Evolutionary conservation across 2,329 filamentous ascomycete species (phyloP), one percentile per base, ranked within the genome.

Genomic region (Capronia coronata): DNA sequence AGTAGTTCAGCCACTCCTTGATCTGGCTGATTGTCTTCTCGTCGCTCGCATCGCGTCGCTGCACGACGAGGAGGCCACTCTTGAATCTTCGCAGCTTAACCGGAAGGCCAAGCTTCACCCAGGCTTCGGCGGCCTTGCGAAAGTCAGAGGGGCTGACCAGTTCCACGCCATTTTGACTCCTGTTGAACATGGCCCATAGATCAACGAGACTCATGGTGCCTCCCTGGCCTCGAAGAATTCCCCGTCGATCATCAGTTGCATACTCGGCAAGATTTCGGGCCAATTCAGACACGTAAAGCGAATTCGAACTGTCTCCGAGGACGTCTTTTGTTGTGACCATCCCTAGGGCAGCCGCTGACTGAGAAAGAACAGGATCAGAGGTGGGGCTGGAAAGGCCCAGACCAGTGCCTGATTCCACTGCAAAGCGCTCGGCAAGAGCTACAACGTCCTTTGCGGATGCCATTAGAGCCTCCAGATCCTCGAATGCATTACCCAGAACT

Each of bases 391-490:
- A 10, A n/a, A 75, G 77, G 18, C 77, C 79, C 16, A 73, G 70
- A 54, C 78, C 79, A 16, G 72, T 72, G 2, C 74, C 73, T 0
- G 75, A 73, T 62, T 90, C 85, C 10, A 80, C 75, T 1, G 88
- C 83, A 60, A 97, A 91, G 13, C 82, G 82, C 67, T 97, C 91
- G 1, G 93, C 93, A 35, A 98, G 81, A 3, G 89, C 88, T 43
- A 97, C 84, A 42, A 98, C 88, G 64, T 98, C 88, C 65, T 97
- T 96, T 3, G 93, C 93, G 2, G 91, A 96, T 2, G 90, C 88
- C 91, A 97, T 98, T 30, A 98, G 75, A 2, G 93, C 90, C 65
- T 97, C 91, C 0, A 98, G 78, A 63, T 98, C 93, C 65, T 96
- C 91, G 62, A 98, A 98, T 0, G 93, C 90, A 57, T 80, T 89